These are phyloP conservation scores for Astraeus odoratus DNA, from an alignment of 768 basidiomycete species.

Conservation along the genomic window DNA sequence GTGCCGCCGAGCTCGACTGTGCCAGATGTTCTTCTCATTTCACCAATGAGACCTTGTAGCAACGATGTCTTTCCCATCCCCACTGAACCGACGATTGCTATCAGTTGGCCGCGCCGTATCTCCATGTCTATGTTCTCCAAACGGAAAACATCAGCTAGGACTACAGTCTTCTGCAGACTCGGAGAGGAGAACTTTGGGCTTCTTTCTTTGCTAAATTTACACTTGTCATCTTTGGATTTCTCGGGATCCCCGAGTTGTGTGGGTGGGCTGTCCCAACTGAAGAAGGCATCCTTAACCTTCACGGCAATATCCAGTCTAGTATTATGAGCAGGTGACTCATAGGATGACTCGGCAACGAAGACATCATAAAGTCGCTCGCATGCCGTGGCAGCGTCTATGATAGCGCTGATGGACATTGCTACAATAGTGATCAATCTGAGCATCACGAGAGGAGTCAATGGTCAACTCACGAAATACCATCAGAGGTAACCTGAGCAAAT, in stretches of 20 bases:
- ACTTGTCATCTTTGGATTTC: conserved; percentile 9
- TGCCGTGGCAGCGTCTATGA: conserved; percentile 81
- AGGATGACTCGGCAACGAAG: conserved; percentile 76
- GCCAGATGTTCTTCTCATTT: conserved; percentile 71
- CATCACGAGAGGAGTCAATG: conserved; percentile 1
- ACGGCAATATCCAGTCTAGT: conserved; percentile 54
- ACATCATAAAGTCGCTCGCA: conserved; percentile 68
- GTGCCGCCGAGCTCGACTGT: conserved; percentile 66
- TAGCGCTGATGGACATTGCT: conserved; percentile 67
- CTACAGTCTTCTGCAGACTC: conserved; percentile 28
- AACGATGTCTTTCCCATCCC: conserved; percentile 53
- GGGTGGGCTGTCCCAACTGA: conserved; percentile 82
- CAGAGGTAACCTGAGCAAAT: conserved; percentile 72
- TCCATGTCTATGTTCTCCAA: conserved; percentile 56
- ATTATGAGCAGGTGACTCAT: conserved; percentile 52
- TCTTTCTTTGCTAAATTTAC: conserved; percentile 6
- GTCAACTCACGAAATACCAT: conserved; percentile 54
- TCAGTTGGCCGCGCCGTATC: conserved; percentile 70
- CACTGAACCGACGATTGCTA: conserved; percentile 78
- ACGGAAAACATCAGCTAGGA: conserved; percentile 46
- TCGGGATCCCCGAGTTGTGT: conserved; percentile 33
- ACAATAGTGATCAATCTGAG: conserved; percentile 3
- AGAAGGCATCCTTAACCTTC: conserved; percentile 59
- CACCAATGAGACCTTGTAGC: conserved; percentile 70
- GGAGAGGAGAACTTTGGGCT: conserved; percentile 11